phyloP scores from a whole-genome alignment of 306 rosid species.

The Herpetospermum pedunculosum region DNA sequence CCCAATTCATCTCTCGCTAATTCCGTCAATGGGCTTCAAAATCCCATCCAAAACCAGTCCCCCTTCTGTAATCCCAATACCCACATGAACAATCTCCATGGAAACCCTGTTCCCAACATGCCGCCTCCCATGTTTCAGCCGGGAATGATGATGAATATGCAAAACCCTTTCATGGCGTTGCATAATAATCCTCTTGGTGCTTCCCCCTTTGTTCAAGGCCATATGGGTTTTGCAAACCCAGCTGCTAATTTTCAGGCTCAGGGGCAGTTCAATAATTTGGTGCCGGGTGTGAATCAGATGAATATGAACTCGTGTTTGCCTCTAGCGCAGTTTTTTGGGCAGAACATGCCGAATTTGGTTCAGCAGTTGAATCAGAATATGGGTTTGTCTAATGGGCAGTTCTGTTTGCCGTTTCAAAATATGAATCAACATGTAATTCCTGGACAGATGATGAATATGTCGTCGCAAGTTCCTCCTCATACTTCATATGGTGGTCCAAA shows the following conservation, averaged over 20 bases:
- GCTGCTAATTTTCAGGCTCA: conserved; percentile 27
- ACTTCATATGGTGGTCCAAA: conserved; percentile 33
- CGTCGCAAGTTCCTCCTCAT: conserved; percentile 37
- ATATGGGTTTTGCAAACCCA: conserved; percentile 30
- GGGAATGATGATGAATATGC: conserved; percentile 21
- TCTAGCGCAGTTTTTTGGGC: conserved; percentile 41
- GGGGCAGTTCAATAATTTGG: conserved; percentile 33
- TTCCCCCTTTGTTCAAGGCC: conserved; percentile 30
- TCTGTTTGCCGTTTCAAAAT: conserved; percentile 42
- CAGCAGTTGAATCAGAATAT: conserved; percentile 46
- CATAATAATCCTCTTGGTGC: conserved; percentile 34
- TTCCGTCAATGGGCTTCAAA: conserved; percentile 12
- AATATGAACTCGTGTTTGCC: conserved; percentile 36
- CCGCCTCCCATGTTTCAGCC: conserved; percentile 26
- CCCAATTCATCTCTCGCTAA: conserved; percentile 8
- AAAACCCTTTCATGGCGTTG: conserved; percentile 23
- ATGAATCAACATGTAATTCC: conserved; percentile 46
- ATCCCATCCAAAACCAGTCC: conserved; percentile 17
- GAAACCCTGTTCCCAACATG: conserved; percentile 13
- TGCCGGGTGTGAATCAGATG: conserved; percentile 32
- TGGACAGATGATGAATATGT: conserved; percentile 37
- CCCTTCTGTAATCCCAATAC: conserved; percentile 19
- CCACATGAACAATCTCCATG: conserved; percentile 12
- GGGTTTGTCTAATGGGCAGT: conserved; percentile 63
- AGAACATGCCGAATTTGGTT: conserved; percentile 30